Evolutionary conservation across 169 alveolate genomes (phyloP).

Genomic region (Plasmodium fragile): DNA sequence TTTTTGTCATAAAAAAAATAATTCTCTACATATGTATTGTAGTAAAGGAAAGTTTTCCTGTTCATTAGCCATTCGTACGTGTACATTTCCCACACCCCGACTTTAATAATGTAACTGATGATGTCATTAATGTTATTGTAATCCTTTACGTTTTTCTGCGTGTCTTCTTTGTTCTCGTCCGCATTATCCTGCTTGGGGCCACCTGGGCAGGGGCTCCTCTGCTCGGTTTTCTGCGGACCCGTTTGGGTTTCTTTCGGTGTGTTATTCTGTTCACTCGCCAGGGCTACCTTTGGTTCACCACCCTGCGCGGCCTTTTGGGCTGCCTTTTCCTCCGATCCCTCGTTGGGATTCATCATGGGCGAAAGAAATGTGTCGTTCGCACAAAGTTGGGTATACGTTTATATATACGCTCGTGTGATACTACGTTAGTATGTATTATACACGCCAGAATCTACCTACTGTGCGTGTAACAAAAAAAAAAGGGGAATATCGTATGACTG

Average conservation of each 20-base stretch:
- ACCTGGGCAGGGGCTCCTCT: background rate
- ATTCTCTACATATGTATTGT: slow-evolving; percentile 26
- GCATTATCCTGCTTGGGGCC: background rate
- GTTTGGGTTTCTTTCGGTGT: background rate
- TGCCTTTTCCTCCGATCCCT: background rate
- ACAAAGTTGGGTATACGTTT: slow-evolving; percentile 6
- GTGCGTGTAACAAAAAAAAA: background rate
- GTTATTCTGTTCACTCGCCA: background rate
- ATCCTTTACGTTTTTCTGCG: slow-evolving; percentile 24
- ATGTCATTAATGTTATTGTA: slow-evolving; percentile 40
- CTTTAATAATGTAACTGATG: slow-evolving; percentile 30
- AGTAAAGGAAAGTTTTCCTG: slow-evolving; percentile 49
- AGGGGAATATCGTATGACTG: background rate
- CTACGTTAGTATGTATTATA: background rate
- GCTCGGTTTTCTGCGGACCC: background rate
- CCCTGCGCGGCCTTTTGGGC: background rate
- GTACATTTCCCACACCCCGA: slow-evolving; percentile 70
- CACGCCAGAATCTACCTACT: background rate
- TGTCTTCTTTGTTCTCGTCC: background rate
- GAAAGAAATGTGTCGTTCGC: background rate
- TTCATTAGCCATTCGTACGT: slow-evolving; percentile 70
- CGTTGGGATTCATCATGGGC: background rate
- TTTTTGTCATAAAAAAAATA: slow-evolving; percentile 66
- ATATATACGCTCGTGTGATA: background rate
- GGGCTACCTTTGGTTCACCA: background rate